Conservation (phyloP, 768 basidiomycete species). For the Amanita subjunquillea region DNA sequence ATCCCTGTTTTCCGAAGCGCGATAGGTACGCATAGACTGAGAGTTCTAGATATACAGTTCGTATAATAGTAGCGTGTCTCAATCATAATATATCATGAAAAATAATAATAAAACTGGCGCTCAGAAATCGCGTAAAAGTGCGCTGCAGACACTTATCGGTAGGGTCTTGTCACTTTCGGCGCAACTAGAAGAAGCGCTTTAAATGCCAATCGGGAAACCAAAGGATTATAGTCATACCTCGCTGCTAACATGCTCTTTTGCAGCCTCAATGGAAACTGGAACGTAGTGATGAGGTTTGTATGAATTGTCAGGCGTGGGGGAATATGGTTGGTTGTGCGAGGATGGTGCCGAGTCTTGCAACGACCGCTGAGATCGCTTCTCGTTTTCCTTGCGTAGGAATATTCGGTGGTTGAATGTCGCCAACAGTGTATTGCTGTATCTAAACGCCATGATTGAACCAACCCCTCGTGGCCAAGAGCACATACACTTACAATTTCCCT, state of each 20-base stretch:
- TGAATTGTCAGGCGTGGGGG: background rate
- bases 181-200: background rate
- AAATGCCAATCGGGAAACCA: background rate
- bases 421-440: constrained; percentile 9
- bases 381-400: constrained; percentile 2
- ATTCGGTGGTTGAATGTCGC: constrained; percentile 10
- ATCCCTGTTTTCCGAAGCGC: too few relatives aligned
- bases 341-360: background rate
- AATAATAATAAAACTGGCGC: too few relatives aligned
- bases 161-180: background rate
- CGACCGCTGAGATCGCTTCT: background rate
- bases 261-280: background rate
- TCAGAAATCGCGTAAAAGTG: too few relatives aligned
- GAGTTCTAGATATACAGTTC: too few relatives aligned
- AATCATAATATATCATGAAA: too few relatives aligned
- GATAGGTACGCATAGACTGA: too few relatives aligned
- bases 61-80: too few relatives aligned
- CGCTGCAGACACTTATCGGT: background rate
- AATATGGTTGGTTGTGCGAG: background rate
- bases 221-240: background rate
- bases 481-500: constrained; percentile 5
- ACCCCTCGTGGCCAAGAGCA: background rate
- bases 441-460: background rate
- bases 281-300: background rate
- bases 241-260: background rate